phyloP scores from a whole-genome alignment of 2,329 filamentous ascomycete species.

The Orbilia quercus region DNA sequence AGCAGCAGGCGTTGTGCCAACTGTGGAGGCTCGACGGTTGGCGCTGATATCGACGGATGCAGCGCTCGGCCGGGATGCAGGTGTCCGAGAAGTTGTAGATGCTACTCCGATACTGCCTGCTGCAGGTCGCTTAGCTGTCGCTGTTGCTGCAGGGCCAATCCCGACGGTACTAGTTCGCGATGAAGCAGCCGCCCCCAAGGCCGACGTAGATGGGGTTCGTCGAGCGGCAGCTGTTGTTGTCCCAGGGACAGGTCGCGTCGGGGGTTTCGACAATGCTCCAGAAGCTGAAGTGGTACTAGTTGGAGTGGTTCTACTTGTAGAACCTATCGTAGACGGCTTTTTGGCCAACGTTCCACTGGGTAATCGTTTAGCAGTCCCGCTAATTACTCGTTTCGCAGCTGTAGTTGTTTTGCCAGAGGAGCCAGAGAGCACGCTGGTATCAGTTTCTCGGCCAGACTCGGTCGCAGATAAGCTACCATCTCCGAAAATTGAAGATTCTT shows the following conservation, averaged over 20 bases:
- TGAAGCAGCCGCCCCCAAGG: constrained; percentile 20
- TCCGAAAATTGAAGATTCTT: constrained; percentile 29
- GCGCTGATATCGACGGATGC: constrained; percentile 33
- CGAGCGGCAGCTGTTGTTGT: constrained; percentile 16
- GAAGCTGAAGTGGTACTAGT: constrained; percentile 21
- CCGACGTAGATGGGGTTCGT: constrained; percentile 23
- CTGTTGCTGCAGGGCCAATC: constrained; percentile 9
- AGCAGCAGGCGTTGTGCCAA: constrained; percentile 24
- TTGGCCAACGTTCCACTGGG: constrained; percentile 54
- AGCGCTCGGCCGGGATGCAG: constrained; percentile 23
- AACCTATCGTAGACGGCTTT: constrained; percentile 47
- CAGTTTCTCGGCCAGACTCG: constrained; percentile 47
- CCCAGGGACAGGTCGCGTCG: constrained; percentile 25
- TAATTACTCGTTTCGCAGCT: constrained; percentile 35
- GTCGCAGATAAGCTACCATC: constrained; percentile 46
- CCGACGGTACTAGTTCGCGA: constrained; percentile 36
- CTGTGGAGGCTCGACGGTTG: constrained; percentile 30
- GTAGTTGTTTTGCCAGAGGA: constrained; percentile 49
- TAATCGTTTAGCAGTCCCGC: constrained; percentile 47
- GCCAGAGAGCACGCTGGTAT: constrained; percentile 41
- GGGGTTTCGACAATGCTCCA: constrained; percentile 44
- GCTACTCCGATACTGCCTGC: constrained; percentile 5
- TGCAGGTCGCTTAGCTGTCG: constrained; percentile 26
- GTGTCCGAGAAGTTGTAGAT: constrained; percentile 24
- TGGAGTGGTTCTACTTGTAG: constrained; percentile 22